Percentiles rank a stretch among this genome's conserved stretches.
Conservation (phyloP, 768 basidiomycete species). For the Chiua virens region DNA sequence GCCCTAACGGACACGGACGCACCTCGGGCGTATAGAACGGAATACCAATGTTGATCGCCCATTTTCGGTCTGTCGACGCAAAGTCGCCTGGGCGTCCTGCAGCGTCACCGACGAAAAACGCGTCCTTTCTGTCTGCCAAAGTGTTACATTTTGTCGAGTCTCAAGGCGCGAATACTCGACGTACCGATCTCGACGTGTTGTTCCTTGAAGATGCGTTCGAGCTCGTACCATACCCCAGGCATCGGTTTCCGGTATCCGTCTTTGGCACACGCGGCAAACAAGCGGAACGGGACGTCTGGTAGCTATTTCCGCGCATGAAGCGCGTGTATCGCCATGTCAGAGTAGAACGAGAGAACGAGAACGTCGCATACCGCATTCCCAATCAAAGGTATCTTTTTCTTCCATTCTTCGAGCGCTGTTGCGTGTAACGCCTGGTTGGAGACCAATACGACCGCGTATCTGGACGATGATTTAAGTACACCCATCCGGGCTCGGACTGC, state of each 20-base stretch:
- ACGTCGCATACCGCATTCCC: slow-evolving; percentile 52
- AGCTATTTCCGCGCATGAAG: slow-evolving; percentile 43
- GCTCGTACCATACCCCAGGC: slow-evolving; percentile 80
- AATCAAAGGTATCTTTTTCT: slow-evolving; percentile 70
- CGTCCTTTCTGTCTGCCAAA: slow-evolving; percentile 56
- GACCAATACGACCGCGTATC: slow-evolving; percentile 72
- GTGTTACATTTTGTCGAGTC: not conserved
- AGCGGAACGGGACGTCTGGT: slow-evolving; percentile 68
- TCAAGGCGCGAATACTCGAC: slow-evolving; percentile 9
- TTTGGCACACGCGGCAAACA: slow-evolving; percentile 74
- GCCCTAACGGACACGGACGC: not conserved
- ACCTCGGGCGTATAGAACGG: slow-evolving; percentile 87
- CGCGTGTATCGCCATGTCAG: not conserved
- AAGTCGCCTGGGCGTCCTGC: slow-evolving; percentile 81
- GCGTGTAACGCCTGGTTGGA: slow-evolving; percentile 74
- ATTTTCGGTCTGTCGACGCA: slow-evolving; percentile 81
- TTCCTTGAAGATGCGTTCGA: slow-evolving; percentile 59
- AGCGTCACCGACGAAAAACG: slow-evolving; percentile 89
- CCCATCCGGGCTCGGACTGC: not conserved
- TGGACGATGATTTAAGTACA: slow-evolving; percentile 29
- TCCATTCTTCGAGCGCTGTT: slow-evolving; percentile 60
- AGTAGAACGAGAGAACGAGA: not conserved
- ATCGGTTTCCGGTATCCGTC: slow-evolving; percentile 86
- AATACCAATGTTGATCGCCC: slow-evolving; percentile 74
- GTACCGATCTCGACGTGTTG: slow-evolving; percentile 66